These are phyloP conservation scores for Kickxella alabastrina DNA, from an alignment of 192 early-diverging fungal genomes.

Conservation along the genomic window DNA sequence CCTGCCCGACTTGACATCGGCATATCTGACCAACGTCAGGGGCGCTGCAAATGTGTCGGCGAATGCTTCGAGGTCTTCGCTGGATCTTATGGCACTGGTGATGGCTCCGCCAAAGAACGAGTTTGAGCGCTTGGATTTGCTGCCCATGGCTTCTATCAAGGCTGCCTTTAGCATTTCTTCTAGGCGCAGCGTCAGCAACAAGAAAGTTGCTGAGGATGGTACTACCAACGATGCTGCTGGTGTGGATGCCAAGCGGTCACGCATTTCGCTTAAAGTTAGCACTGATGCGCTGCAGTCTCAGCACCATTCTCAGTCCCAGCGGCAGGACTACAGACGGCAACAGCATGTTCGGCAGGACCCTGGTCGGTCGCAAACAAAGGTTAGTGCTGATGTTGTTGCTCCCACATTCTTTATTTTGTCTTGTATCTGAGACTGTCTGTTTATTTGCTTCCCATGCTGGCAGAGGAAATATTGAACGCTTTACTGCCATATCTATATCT, in stretches of 20 bases:
- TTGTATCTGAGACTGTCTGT: no score
- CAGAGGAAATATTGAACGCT: no score
- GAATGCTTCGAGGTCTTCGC: neutral
- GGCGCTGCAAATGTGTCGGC: neutral
- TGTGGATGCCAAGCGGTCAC: slow-evolving; percentile 19
- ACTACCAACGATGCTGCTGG: neutral
- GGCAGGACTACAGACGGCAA: neutral
- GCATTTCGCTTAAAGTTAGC: slow-evolving; percentile 32
- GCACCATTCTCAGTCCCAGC: slow-evolving; percentile 11
- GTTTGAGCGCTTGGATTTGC: slow-evolving; percentile 29
- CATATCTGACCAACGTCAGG: slow-evolving; percentile 28
- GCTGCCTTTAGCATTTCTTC: slow-evolving; percentile 22
- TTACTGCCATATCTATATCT: no score
- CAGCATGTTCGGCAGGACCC: neutral
- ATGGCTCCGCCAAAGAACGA: slow-evolving; percentile 45
- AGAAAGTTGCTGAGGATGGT: no score
- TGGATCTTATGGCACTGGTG: slow-evolving; percentile 35
- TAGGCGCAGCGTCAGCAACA: neutral
- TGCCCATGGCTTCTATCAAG: slow-evolving; percentile 32
- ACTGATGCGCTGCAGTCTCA: slow-evolving; percentile 4
- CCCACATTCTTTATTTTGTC: no score
- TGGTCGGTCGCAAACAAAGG: neutral
- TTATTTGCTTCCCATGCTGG: no score
- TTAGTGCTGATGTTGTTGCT: no score
- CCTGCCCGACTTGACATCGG: slow-evolving; percentile 29